These are phyloP conservation scores for sorghum (Sorghum bicolor) DNA, from an alignment of 176 grass and related monocot genomes.

Conservation along the genomic window DNA sequence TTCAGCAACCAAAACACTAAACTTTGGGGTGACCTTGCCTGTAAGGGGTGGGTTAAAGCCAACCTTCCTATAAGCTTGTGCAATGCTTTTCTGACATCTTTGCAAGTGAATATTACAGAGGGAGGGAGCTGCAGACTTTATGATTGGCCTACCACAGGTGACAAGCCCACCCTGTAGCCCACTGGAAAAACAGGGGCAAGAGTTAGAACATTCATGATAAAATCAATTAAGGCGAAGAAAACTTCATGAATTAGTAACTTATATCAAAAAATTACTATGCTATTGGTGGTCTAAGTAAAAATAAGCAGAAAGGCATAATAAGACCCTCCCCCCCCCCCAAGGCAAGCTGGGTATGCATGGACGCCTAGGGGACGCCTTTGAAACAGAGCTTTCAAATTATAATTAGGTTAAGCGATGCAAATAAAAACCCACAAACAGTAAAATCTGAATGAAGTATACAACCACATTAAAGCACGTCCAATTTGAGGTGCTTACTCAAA, in stretches of 20 bases:
- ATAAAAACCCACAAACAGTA: neutral
- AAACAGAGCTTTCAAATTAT: neutral
- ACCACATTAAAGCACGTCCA: neutral
- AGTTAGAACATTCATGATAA: constrained; percentile 19
- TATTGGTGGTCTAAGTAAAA: neutral
- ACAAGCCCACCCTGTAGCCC: constrained; percentile 51
- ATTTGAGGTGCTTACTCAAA: neutral
- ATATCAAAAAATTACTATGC: neutral
- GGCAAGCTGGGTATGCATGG: neutral
- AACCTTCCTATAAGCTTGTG: constrained; percentile 67
- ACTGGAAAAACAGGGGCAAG: constrained; percentile 37
- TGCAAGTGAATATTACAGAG: constrained; percentile 66
- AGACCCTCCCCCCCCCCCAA: too few relatives aligned
- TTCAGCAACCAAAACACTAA: constrained; percentile 69
- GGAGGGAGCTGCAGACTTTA: constrained; percentile 65
- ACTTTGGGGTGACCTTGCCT: constrained; percentile 52
- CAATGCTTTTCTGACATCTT: constrained; percentile 54
- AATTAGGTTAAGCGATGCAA: neutral
- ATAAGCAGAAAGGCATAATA: neutral
- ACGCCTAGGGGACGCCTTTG: neutral
- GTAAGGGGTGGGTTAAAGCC: constrained; percentile 56
- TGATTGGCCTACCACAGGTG: constrained; percentile 63
- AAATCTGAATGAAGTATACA: neutral
- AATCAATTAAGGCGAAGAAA: constrained; percentile 12
- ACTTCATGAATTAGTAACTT: neutral